Percentiles rank a stretch among this genome's conserved stretches.
Conservation (phyloP, 1,139 yeast species). For the Eremothecium sinecaudum region DNA sequence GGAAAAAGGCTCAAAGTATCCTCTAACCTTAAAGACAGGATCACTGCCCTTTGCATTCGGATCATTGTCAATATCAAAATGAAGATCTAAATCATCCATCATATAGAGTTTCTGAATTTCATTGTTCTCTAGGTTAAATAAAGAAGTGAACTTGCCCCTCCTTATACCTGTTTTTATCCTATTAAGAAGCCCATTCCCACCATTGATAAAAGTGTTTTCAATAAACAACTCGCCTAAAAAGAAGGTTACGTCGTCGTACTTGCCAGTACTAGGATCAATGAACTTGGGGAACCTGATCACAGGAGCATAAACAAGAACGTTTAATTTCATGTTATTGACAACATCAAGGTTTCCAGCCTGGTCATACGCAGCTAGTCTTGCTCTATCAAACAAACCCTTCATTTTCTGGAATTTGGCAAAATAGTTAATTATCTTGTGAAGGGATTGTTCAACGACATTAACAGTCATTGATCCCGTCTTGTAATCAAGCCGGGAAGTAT, state of each 20-base stretch:
- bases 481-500: slow-evolving; percentile 53
- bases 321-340: slow-evolving; percentile 53
- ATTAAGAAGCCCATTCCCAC: slow-evolving; percentile 35
- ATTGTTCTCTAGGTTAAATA: slow-evolving; percentile 41
- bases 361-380: slow-evolving; percentile 75
- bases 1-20: slow-evolving; percentile 57
- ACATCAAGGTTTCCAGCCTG: slow-evolving; percentile 36
- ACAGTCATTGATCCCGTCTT: slow-evolving; percentile 66
- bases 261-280: slow-evolving; percentile 35
- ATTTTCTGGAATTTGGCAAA: slow-evolving; percentile 69
- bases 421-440: slow-evolving; percentile 56
- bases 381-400: slow-evolving; percentile 80
- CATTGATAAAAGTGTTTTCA: slow-evolving; percentile 45
- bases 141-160: slow-evolving; percentile 56
- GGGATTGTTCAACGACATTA: slow-evolving; percentile 74
- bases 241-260: slow-evolving; percentile 55
- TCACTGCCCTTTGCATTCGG: slow-evolving; percentile 36
- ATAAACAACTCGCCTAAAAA: slow-evolving; percentile 80
- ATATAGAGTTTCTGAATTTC: slow-evolving; percentile 50
- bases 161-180: slow-evolving; percentile 59
- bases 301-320: slow-evolving; percentile 70
- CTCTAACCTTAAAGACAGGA: slow-evolving; percentile 49
- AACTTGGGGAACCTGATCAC: slow-evolving; percentile 67
- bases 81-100: slow-evolving; percentile 59
- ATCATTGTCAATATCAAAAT: slow-evolving; percentile 50